Conservation (phyloP, 129 eudicot species). For the Solidago caesia region DNA sequence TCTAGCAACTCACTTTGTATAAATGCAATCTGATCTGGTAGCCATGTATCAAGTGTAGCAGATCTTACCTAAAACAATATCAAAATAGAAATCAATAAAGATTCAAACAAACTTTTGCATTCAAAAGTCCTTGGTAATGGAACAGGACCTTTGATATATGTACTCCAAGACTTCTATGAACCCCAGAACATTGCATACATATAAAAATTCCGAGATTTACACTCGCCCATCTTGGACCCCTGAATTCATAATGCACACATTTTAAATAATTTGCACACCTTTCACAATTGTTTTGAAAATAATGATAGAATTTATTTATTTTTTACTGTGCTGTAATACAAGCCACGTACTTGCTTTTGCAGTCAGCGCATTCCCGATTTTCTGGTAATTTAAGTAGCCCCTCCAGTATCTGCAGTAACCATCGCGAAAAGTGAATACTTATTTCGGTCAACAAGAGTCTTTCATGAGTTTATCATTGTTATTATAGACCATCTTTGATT, state of each 20-base stretch:
- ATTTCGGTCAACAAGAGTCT: not conserved
- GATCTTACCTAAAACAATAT: constrained; percentile 60
- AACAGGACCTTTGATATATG: constrained; percentile 84
- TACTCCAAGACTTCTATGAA: constrained; percentile 98
- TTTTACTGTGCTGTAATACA: constrained; percentile 11
- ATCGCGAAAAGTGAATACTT: not conserved
- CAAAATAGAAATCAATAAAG: constrained; percentile 1
- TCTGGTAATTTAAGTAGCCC: constrained; percentile 69
- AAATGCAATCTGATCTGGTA: constrained; percentile 67
- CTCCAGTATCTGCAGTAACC: constrained; percentile 54
- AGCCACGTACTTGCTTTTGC: constrained; percentile 66
- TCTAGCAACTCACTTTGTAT: constrained; percentile 48
- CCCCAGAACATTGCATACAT: constrained; percentile 94
- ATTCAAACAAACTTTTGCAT: not conserved
- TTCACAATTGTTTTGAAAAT: not conserved
- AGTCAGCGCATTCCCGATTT: constrained; percentile 76
- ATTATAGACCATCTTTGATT: not conserved
- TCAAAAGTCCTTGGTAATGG: constrained; percentile 6
- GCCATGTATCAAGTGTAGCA: constrained; percentile 74
- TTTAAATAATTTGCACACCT: constrained; percentile 1
- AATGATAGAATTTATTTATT: not conserved
- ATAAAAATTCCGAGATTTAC: constrained; percentile 85
- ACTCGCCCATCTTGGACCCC: constrained; percentile 93
- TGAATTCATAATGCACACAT: constrained; percentile 29
- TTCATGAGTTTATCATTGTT: not conserved